Conservation (phyloP, 441 rosid genomes). For the Gossypium gossypioides region DNA sequence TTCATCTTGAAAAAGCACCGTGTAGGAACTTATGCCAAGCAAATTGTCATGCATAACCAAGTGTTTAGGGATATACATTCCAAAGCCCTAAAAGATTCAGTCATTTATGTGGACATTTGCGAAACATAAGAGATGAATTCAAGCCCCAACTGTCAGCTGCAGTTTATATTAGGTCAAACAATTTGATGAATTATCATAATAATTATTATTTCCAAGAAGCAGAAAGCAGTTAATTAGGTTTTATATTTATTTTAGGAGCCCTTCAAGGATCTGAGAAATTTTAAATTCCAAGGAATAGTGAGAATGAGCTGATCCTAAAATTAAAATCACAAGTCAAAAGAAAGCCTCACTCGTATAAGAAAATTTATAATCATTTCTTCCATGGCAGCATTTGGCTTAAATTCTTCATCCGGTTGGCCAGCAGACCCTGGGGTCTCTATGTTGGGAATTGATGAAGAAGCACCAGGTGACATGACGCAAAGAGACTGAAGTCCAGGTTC, state of each 20-base stretch:
- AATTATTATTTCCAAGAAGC: not conserved
- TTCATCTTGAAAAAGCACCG: not conserved
- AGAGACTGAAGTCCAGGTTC: slow-evolving; percentile 91
- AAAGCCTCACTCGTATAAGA: slow-evolving; percentile 75
- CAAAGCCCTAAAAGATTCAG: not conserved
- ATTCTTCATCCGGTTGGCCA: slow-evolving; percentile 95
- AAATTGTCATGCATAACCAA: not conserved
- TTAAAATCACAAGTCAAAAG: slow-evolving; percentile 16
- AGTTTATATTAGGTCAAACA: not conserved
- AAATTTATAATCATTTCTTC: slow-evolving; percentile 98
- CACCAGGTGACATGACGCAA: slow-evolving; percentile 91
- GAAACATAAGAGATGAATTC: not conserved
- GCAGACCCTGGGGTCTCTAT: slow-evolving; percentile 92
- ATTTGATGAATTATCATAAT: not conserved
- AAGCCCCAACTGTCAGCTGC: not conserved
- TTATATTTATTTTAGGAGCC: not conserved
- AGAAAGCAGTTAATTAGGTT: not conserved
- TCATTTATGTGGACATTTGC: not conserved
- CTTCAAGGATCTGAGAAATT: not conserved
- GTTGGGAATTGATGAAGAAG: slow-evolving; percentile 70
- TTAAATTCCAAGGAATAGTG: not conserved
- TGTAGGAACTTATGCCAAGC: not conserved
- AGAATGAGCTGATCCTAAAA: slow-evolving; percentile 6
- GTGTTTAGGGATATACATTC: not conserved
- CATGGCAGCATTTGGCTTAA: slow-evolving; percentile 99